These are phyloP conservation scores for Calonectria montana DNA, from an alignment of 2,329 filamentous ascomycete species.

Conservation along the genomic window DNA sequence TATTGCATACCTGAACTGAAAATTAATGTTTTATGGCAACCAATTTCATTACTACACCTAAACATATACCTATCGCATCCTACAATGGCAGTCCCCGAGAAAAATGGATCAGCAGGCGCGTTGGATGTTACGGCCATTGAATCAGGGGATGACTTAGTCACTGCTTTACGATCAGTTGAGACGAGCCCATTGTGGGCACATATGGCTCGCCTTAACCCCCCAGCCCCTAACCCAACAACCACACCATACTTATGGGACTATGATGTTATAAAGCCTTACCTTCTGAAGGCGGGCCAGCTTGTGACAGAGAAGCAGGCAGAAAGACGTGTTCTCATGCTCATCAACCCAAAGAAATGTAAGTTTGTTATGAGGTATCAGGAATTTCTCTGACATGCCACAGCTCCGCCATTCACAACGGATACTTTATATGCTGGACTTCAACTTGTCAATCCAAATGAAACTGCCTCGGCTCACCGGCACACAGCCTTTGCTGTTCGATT, in stretches of 20 bases:
- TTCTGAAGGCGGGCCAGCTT: conserved; percentile 47
- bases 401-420: conserved; percentile 65
- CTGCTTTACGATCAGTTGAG: conserved; percentile 11
- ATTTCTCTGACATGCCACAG: not conserved
- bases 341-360: conserved; percentile 57
- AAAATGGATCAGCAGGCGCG: not conserved
- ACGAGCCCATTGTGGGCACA: conserved; percentile 58
- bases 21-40: not conserved
- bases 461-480: conserved; percentile 65
- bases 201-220: conserved; percentile 59
- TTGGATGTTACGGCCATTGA: not conserved
- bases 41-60: not conserved
- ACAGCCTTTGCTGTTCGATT: conserved; percentile 67
- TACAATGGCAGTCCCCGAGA: not conserved
- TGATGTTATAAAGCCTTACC: conserved; percentile 45
- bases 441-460: conserved; percentile 66
- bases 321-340: conserved; percentile 54
- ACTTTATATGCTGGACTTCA: conserved; percentile 68
- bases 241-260: conserved; percentile 54
- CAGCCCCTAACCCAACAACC: conserved; percentile 55
- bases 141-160: conserved; percentile 10
- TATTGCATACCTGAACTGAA: not conserved
- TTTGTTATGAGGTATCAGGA: too few relatives aligned
- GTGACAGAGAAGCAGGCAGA: conserved; percentile 54
- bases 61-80: not conserved